Conservation (phyloP, 2,329 filamentous ascomycete genomes). For the Calonectria pteridis region DNA sequence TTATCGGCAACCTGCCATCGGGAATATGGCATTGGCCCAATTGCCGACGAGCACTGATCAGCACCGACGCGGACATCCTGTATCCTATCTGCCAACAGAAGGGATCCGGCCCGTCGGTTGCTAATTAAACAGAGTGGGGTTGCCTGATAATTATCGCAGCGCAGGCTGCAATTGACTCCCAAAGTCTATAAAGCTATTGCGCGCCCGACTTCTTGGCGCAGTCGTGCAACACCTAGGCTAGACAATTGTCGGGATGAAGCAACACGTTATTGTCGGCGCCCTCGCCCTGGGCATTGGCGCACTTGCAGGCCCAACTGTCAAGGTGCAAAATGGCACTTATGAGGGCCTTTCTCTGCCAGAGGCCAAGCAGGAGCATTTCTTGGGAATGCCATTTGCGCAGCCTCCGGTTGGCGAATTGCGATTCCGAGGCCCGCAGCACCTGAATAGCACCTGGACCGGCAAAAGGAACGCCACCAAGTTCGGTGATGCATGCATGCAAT, state of each 20-base stretch:
- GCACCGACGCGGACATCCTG: not conserved
- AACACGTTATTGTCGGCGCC: not conserved
- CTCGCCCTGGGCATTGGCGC: not conserved
- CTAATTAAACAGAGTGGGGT: slow-evolving; percentile 1
- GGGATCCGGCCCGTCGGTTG: not conserved
- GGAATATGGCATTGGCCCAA: not conserved
- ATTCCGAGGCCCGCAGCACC: not conserved
- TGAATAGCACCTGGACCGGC: not conserved
- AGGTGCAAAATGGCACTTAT: slow-evolving; percentile 4
- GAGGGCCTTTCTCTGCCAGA: not conserved
- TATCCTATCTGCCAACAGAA: not conserved
- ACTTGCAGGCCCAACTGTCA: not conserved
- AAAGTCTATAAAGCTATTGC: not conserved
- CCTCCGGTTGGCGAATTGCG: not conserved
- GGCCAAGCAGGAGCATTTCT: not conserved
- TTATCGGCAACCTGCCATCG: slow-evolving; percentile 1
- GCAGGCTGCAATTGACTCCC: not conserved
- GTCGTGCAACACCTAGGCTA: not conserved
- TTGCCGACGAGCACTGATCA: slow-evolving; percentile 1
- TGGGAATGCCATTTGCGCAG: slow-evolving; percentile 5
- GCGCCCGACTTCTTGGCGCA: not conserved
- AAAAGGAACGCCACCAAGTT: not conserved
- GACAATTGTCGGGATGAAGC: not conserved
- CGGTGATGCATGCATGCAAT: slow-evolving; percentile 11
- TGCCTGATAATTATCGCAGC: not conserved